Percentiles rank a stretch among this genome's conserved stretches.
Evolutionary conservation across 108 stramenopile species (phyloP).

Genomic region (Asterionellopsis glacialis): DNA sequence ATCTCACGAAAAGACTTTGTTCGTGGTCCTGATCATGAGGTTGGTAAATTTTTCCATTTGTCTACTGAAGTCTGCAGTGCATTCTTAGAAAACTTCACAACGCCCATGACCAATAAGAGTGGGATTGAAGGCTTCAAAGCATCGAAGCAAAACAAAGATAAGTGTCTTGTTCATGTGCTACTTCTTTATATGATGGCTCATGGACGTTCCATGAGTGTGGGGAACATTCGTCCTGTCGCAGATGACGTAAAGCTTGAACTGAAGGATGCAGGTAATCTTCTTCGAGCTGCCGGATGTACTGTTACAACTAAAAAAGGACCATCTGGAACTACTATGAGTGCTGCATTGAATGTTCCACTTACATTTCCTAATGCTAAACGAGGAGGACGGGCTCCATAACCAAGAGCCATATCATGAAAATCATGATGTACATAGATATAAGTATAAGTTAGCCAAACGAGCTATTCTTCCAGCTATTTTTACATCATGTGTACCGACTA

Average conservation of each 20-base stretch:
- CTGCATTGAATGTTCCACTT: slow-evolving; percentile 59
- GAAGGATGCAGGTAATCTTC: slow-evolving; percentile 35
- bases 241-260: slow-evolving; percentile 60
- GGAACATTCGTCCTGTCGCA: slow-evolving; percentile 43
- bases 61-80: slow-evolving; percentile 45
- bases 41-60: slow-evolving; percentile 37
- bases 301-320: slow-evolving; percentile 37
- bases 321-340: slow-evolving; percentile 20
- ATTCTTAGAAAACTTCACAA: slow-evolving; percentile 61
- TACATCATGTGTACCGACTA: too few relatives aligned
- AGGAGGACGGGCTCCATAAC: slow-evolving; percentile 8
- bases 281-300: slow-evolving; percentile 74
- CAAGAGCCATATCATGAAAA: too few relatives aligned
- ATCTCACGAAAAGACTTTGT: slow-evolving; percentile 25
- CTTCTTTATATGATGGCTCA: slow-evolving; percentile 64
- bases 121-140: slow-evolving; percentile 29
- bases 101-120: slow-evolving; percentile 24
- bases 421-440: too few relatives aligned
- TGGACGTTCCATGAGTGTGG: slow-evolving; percentile 52
- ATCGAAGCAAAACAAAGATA: slow-evolving; percentile 56
- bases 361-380: slow-evolving; percentile 57
- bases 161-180: slow-evolving; percentile 51
- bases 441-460: too few relatives aligned
- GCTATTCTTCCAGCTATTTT: too few relatives aligned
- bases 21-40: slow-evolving; percentile 33